Conservation (phyloP, 2,329 filamentous ascomycete species). For the Bipolaris victoriae region DNA sequence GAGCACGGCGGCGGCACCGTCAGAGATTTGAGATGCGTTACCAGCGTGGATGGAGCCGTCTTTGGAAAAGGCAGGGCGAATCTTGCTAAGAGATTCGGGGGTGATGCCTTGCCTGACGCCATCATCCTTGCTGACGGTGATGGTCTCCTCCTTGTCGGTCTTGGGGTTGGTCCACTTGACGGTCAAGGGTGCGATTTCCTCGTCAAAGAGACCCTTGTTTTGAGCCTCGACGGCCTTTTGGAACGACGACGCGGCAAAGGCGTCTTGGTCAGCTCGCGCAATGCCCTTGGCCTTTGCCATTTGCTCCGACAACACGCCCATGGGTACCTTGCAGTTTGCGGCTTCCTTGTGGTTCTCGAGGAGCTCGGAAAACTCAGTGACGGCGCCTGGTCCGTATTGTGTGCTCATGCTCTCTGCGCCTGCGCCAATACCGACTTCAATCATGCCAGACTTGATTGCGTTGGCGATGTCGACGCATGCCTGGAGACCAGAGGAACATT, state of each 20-base stretch:
- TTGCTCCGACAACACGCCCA: conserved; percentile 90
- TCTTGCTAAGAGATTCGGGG: conserved; percentile 85
- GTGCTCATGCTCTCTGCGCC: conserved; percentile 96
- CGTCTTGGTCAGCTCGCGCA: conserved; percentile 76
- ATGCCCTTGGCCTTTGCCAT: conserved; percentile 90
- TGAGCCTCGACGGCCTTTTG: conserved; percentile 88
- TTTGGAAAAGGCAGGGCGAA: conserved; percentile 86
- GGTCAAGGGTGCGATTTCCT: conserved; percentile 86
- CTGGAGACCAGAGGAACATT: conserved; percentile 92
- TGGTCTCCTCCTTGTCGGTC: conserved; percentile 80
- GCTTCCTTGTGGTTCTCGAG: conserved; percentile 81
- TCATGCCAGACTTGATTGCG: conserved; percentile 89
- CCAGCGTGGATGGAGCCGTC: conserved; percentile 94
- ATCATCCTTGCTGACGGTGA: conserved; percentile 85
- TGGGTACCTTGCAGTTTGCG: conserved; percentile 96
- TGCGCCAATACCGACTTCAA: conserved; percentile 90
- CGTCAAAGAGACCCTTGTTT: conserved; percentile 84
- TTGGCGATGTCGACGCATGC: conserved; percentile 94
- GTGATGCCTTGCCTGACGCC: conserved; percentile 87
- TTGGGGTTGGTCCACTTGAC: conserved; percentile 92
- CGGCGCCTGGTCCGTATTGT: conserved; percentile 88
- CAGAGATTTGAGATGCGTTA: conserved; percentile 91
- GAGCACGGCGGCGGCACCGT: conserved; percentile 92
- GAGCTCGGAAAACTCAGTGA: conserved; percentile 89
- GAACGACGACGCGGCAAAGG: conserved; percentile 93